Evolutionary conservation across 202 grass and related monocot genomes (phyloP).

Genomic region (Cymbopogon flexuosus): DNA sequence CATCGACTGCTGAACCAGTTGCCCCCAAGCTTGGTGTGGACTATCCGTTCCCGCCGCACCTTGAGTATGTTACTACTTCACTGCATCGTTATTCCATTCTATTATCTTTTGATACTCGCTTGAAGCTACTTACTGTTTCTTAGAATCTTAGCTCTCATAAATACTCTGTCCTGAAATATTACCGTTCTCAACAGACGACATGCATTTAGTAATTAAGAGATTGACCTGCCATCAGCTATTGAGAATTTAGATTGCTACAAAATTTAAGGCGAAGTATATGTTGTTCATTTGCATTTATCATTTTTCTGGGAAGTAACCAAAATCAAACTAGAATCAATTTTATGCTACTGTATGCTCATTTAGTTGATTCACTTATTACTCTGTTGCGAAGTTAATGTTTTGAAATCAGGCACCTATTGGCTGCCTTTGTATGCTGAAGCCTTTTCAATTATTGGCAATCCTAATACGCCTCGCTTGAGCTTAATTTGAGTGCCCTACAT

Average conservation of each 20-base stretch:
- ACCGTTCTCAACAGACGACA: not conserved
- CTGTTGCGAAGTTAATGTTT: slow-evolving; percentile 5
- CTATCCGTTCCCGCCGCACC: slow-evolving; percentile 86
- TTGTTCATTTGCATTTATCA: not conserved
- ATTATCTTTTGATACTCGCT: not conserved
- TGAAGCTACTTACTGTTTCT: not conserved
- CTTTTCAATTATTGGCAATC: not conserved
- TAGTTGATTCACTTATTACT: not conserved
- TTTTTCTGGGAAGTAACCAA: slow-evolving; percentile 1
- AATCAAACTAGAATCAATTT: slow-evolving; percentile 1
- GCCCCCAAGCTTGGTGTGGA: slow-evolving; percentile 80
- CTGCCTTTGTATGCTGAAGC: not conserved
- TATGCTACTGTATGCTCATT: not conserved
- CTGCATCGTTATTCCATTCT: not conserved
- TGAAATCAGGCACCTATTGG: not conserved
- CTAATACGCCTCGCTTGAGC: not conserved
- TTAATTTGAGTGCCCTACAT: slow-evolving; percentile 25
- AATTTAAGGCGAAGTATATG: not conserved
- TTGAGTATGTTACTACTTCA: slow-evolving; percentile 52
- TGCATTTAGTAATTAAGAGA: not conserved
- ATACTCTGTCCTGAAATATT: not conserved
- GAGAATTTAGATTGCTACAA: not conserved
- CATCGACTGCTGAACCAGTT: slow-evolving; percentile 56
- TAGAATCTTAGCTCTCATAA: not conserved
- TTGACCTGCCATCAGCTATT: not conserved